Conservation (phyloP, 2,329 filamentous ascomycete genomes). For the Lasiodiplodia theobromae region DNA sequence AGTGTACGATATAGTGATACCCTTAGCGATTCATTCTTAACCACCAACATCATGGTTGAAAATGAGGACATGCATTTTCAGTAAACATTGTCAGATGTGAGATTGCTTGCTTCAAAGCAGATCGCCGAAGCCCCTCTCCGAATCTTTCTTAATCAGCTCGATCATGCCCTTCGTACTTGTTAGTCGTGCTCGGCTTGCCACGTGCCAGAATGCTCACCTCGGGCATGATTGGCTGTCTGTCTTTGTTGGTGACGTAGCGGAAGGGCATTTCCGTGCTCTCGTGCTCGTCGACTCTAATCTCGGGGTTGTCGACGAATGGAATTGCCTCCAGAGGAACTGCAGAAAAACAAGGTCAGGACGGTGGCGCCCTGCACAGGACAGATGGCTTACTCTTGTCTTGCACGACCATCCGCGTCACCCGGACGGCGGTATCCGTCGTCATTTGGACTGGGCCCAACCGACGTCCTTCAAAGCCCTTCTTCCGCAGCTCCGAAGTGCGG, state of each 20-base stretch:
- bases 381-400: conserved; percentile 75
- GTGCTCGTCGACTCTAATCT: conserved; percentile 86
- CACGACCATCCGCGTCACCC: conserved; percentile 88
- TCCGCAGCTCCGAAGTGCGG: conserved; percentile 91
- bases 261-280: conserved; percentile 99
- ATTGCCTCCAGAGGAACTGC: conserved; percentile 80
- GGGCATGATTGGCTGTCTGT: conserved; percentile 89
- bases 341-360: not conserved
- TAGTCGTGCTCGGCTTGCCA: not conserved
- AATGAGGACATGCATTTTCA: conserved; percentile 2
- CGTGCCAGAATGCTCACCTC: conserved; percentile 63
- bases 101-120: conserved; percentile 64
- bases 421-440: conserved; percentile 97
- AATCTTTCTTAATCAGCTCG: conserved; percentile 90
- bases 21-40: conserved; percentile 1
- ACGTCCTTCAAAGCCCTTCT: conserved; percentile 89
- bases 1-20: conserved; percentile 29
- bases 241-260: conserved; percentile 81
- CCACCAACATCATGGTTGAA: not conserved
- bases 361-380: conserved; percentile 16
- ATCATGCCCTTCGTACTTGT: conserved; percentile 77
- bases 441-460: conserved; percentile 92
- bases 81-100: not conserved
- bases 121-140: conserved; percentile 89
- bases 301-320: conserved; percentile 84